Evolutionary conservation across 306 rosid genomes (phyloP).

Genomic region (Canavalia gladiata): DNA sequence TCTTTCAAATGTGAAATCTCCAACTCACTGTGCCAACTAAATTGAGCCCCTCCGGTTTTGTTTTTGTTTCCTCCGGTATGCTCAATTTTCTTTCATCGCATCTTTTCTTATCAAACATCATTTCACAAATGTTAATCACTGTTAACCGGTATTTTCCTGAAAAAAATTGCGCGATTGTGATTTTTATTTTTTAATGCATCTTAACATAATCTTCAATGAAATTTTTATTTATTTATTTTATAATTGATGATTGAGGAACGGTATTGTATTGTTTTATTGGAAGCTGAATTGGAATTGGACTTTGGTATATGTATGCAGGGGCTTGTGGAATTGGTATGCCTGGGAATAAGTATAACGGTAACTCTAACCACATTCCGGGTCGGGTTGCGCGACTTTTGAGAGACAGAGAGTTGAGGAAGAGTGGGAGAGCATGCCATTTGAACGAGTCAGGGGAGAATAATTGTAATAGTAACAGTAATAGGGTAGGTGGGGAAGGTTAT

Average conservation of each 20-base stretch:
- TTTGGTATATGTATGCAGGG: slow-evolving; percentile 46
- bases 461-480: neutral
- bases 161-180: too few relatives aligned
- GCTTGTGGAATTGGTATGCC: slow-evolving; percentile 59
- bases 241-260: too few relatives aligned
- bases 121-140: too few relatives aligned
- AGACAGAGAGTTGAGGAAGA: slow-evolving; percentile 71
- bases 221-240: too few relatives aligned
- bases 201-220: too few relatives aligned
- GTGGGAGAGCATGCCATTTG: slow-evolving; percentile 50
- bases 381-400: slow-evolving; percentile 74
- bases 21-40: too few relatives aligned
- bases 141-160: too few relatives aligned
- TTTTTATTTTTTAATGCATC: too few relatives aligned
- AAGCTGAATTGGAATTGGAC: neutral
- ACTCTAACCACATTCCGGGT: slow-evolving; percentile 52
- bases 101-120: too few relatives aligned
- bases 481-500: slow-evolving; percentile 43
- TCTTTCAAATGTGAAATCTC: neutral
- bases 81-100: neutral
- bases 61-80: neutral
- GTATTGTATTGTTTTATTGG: neutral
- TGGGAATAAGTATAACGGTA: slow-evolving; percentile 70
- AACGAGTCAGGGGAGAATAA: slow-evolving; percentile 56
- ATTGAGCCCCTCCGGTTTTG: neutral